Conservation (phyloP, 1,284 basidiomycete genomes). For the Microbotryum violaceum region DNA sequence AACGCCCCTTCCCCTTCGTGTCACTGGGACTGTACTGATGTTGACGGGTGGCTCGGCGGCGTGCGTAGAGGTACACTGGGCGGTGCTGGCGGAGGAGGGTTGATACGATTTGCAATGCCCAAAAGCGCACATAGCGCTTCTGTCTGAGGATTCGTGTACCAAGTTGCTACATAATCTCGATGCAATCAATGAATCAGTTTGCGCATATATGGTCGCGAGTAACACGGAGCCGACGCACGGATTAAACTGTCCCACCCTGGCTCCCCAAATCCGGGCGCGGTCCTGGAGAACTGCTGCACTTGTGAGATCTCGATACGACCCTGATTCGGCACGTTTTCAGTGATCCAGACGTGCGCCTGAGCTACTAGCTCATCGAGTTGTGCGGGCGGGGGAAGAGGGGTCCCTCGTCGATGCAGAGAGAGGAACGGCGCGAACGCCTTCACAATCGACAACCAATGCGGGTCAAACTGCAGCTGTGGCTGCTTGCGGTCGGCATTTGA, state of each 20-base stretch:
- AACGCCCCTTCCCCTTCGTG: no score
- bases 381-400: constrained; percentile 53
- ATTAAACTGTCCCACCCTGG: constrained; percentile 30
- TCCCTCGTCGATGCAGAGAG: constrained; percentile 46
- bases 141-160: constrained; percentile 87
- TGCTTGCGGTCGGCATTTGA: constrained; percentile 41
- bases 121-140: constrained; percentile 74
- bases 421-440: constrained; percentile 70
- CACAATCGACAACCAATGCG: constrained; percentile 88
- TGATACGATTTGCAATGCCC: constrained; percentile 71
- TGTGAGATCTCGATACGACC: constrained; percentile 47
- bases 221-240: not conserved
- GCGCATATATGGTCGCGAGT: no score
- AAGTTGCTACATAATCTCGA: constrained; percentile 49
- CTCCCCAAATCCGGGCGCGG: constrained; percentile 56
- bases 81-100: constrained; percentile 40
- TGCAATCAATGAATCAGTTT: constrained; percentile 37
- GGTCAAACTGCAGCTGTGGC: constrained; percentile 53
- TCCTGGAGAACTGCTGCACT: constrained; percentile 64
- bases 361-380: constrained; percentile 52
- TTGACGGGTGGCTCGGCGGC: no score
- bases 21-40: no score
- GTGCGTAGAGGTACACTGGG: no score
- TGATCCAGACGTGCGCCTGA: constrained; percentile 61
- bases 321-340: constrained; percentile 48